Conservation (phyloP, 371 early-diverging fungal genomes). For the Nematocida displodere region DNA sequence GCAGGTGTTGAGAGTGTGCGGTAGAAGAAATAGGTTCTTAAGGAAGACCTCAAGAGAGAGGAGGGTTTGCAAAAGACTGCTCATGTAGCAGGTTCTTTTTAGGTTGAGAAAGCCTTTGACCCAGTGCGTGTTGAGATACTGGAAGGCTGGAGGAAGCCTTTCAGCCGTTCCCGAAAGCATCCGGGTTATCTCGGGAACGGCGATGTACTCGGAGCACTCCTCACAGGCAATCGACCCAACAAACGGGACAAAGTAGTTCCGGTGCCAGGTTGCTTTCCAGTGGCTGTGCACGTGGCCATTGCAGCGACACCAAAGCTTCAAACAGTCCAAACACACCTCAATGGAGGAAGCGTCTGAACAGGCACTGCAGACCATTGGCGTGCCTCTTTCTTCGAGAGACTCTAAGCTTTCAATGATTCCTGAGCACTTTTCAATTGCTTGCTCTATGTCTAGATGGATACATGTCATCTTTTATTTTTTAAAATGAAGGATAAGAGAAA, state of each 20-base stretch:
- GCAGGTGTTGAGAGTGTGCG: neutral
- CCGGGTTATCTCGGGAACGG: neutral
- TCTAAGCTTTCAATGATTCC: slow-evolving; percentile 7
- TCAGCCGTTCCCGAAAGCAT: neutral
- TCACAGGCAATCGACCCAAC: slow-evolving; percentile 10
- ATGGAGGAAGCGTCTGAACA: neutral
- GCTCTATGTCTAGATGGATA: slow-evolving; percentile 34
- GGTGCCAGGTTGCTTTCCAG: slow-evolving; percentile 27
- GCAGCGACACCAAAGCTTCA: neutral
- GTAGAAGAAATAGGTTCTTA: neutral
- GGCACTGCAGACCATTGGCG: neutral
- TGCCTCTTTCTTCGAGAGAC: neutral
- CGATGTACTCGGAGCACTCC: slow-evolving; percentile 33
- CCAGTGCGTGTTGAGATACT: slow-evolving; percentile 33
- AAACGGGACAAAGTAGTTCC: neutral
- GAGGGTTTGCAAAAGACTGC: slow-evolving; percentile 43
- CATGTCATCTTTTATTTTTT: slow-evolving; percentile 20
- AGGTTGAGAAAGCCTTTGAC: slow-evolving; percentile 53
- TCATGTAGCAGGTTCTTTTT: slow-evolving; percentile 56
- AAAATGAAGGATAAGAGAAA: neutral
- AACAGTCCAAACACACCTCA: slow-evolving; percentile 35
- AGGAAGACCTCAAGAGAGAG: slow-evolving; percentile 23
- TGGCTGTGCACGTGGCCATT: slow-evolving; percentile 21
- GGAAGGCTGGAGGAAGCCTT: neutral
- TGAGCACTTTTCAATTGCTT: slow-evolving; percentile 20